These are phyloP conservation scores for Soucietia sequanensis DNA, from an alignment of 805 yeast genomes.

Conservation along the genomic window DNA sequence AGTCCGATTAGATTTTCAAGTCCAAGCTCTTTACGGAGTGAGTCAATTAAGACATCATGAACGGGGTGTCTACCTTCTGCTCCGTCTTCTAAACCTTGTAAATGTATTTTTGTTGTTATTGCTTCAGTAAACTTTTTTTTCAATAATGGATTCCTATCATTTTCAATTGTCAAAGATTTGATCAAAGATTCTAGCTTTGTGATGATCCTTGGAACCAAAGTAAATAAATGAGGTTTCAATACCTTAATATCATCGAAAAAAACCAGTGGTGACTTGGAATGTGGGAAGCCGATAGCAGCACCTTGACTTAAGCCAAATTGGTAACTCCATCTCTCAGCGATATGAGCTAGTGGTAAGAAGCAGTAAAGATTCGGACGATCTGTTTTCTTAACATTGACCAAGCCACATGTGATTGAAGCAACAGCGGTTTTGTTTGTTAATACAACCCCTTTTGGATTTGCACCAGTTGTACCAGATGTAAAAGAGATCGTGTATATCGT, in stretches of 20 bases:
- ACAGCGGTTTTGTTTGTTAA: conserved; percentile 51
- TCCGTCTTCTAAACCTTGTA: conserved; percentile 40
- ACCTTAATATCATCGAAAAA: conserved; percentile 28
- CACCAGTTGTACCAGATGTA: conserved; percentile 76
- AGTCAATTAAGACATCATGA: conserved; percentile 30
- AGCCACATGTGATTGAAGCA: conserved; percentile 43
- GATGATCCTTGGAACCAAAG: conserved; percentile 39
- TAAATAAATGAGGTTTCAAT: conserved; percentile 26
- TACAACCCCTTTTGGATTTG: conserved; percentile 68
- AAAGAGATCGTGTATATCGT: conserved; percentile 60
- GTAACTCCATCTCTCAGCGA: too few species aligned
- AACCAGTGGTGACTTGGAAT: conserved; percentile 18
- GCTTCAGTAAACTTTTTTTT: conserved; percentile 20
- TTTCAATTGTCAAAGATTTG: conserved; percentile 19
- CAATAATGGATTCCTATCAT: conserved; percentile 4
- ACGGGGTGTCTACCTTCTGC: conserved; percentile 31
- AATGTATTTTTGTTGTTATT: conserved; percentile 17
- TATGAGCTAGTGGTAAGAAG: conserved; percentile 60
- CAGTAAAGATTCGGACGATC: not conserved
- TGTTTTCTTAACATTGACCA: conserved; percentile 17
- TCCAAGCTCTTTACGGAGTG: conserved; percentile 33
- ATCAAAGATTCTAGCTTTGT: conserved; percentile 30
- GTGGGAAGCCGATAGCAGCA: conserved; percentile 52
- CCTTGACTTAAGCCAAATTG: conserved; percentile 43
- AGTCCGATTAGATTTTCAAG: conserved; percentile 24